phyloP scores from a whole-genome alignment of 1,139 yeast genomes.

The Maudiozyma humilis region DNA sequence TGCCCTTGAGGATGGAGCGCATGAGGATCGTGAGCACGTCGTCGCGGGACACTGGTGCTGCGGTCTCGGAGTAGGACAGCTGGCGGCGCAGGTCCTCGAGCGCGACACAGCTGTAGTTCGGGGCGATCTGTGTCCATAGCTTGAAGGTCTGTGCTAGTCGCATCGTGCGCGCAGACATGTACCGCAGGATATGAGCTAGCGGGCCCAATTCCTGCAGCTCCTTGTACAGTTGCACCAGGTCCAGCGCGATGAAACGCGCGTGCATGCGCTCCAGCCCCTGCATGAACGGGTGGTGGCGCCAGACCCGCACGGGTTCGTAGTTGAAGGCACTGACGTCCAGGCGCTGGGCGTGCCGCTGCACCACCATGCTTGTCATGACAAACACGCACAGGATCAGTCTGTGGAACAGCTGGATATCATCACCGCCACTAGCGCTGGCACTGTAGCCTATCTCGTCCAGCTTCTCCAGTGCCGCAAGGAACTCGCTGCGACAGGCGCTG shows the following conservation, averaged over 20 bases:
- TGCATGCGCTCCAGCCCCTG: conserved; percentile 13
- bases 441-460: conserved; percentile 25
- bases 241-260: conserved; percentile 12
- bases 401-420: conserved; percentile 7
- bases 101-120: conserved; percentile 25
- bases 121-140: conserved; percentile 26
- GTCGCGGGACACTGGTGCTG: conserved; percentile 16
- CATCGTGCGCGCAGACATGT: conserved; percentile 14
- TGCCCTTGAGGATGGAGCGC: conserved; percentile 23
- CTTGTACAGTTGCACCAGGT: conserved; percentile 12
- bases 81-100: conserved; percentile 19
- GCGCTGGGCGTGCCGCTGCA: background rate
- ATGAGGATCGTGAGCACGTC: conserved; percentile 23
- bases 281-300: conserved; percentile 13
- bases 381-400: conserved; percentile 21
- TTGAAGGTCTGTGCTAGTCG: conserved; percentile 18
- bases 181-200: conserved; percentile 8
- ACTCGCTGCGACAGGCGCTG: conserved; percentile 5
- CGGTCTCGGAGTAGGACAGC: conserved; percentile 12
- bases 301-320: conserved; percentile 23
- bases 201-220: conserved; percentile 11
- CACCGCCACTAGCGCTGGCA: background rate
- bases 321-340: conserved; percentile 26
- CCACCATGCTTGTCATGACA: conserved; percentile 21
- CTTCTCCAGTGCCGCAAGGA: conserved; percentile 14